Conservation (phyloP, 805 yeast genomes). For the Saccharomycopsis sp. region DNA sequence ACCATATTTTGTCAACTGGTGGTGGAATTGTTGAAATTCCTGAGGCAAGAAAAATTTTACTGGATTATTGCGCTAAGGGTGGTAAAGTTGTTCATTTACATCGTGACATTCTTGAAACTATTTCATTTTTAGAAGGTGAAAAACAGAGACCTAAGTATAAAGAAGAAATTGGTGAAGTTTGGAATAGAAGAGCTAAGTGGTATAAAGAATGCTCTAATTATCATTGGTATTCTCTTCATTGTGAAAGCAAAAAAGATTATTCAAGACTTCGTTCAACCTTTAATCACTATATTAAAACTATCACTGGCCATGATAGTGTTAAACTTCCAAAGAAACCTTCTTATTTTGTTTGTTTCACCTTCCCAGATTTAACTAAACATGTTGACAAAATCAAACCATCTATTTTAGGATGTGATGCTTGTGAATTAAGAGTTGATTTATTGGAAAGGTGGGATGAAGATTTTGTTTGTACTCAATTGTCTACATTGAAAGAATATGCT, state of each 20-base stretch:
- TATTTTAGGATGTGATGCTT: constrained; percentile 64
- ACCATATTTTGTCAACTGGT: constrained; percentile 81
- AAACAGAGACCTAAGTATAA: constrained; percentile 80
- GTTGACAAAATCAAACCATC: constrained; percentile 40
- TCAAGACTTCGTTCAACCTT: constrained; percentile 48
- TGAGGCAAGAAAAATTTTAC: constrained; percentile 54
- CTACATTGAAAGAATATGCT: constrained; percentile 51
- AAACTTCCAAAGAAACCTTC: constrained; percentile 36
- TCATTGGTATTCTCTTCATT: constrained; percentile 68
- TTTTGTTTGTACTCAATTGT: constrained; percentile 66
- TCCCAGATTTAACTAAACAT: constrained; percentile 42
- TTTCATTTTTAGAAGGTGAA: constrained; percentile 64
- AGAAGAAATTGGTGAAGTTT: constrained; percentile 72
- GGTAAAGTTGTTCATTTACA: constrained; percentile 88
- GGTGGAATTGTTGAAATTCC: constrained; percentile 88
- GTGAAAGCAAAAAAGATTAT: constrained; percentile 45
- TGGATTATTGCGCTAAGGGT: constrained; percentile 39
- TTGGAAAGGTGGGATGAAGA: constrained; percentile 38
- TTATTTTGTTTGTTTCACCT: constrained; percentile 63
- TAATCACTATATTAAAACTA: constrained; percentile 42
- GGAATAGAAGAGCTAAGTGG: constrained; percentile 72
- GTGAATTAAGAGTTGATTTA: constrained; percentile 75
- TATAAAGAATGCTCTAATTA: constrained; percentile 74
- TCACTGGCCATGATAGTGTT: constrained; percentile 42
- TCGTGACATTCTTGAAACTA: constrained; percentile 74